phyloP scores from a whole-genome alignment of 2,329 filamentous ascomycete species.

The Aspergillus sp. region DNA sequence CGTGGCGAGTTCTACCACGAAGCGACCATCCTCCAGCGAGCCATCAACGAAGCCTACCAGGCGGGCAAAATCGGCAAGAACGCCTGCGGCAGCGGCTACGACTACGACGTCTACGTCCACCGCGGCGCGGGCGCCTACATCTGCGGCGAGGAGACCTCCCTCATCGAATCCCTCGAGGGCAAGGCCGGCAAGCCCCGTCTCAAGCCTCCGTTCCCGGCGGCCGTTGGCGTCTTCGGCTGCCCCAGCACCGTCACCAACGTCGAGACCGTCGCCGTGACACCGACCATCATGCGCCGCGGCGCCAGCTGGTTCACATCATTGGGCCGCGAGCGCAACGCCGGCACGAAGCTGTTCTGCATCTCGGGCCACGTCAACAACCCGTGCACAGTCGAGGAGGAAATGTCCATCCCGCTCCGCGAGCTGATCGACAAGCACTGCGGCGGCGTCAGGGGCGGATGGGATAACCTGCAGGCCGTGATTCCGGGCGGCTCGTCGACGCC shows the following conservation, averaged over 20 bases:
- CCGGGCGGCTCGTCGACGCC: constrained; percentile 95
- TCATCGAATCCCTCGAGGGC: constrained; percentile 96
- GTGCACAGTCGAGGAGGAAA: constrained; percentile 95
- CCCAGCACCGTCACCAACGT: constrained; percentile 97
- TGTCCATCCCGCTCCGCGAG: constrained; percentile 93
- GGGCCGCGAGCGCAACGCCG: constrained; percentile 89
- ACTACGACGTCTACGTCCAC: constrained; percentile 96
- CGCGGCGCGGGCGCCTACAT: constrained; percentile 96
- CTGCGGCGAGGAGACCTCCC: constrained; percentile 93
- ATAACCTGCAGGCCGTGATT: constrained; percentile 91
- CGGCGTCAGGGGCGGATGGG: constrained; percentile 92
- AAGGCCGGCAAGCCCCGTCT: constrained; percentile 97
- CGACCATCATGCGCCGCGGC: constrained; percentile 89
- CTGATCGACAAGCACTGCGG: constrained; percentile 98
- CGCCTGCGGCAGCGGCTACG: constrained; percentile 90
- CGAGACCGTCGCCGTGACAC: constrained; percentile 89
- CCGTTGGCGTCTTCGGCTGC: constrained; percentile 95
- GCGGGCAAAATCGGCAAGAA: constrained; percentile 96
- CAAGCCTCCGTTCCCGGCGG: constrained; percentile 96
- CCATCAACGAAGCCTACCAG: constrained; percentile 95
- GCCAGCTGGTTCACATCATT: constrained; percentile 88
- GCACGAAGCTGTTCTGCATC: constrained; percentile 97
- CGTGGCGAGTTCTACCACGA: constrained; percentile 97
- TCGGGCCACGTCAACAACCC: constrained; percentile 99
- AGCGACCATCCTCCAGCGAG: constrained; percentile 82